Evolutionary conservation across 106 monocot species (phyloP).

Genomic region (Phalaenopsis aphrodite): DNA sequence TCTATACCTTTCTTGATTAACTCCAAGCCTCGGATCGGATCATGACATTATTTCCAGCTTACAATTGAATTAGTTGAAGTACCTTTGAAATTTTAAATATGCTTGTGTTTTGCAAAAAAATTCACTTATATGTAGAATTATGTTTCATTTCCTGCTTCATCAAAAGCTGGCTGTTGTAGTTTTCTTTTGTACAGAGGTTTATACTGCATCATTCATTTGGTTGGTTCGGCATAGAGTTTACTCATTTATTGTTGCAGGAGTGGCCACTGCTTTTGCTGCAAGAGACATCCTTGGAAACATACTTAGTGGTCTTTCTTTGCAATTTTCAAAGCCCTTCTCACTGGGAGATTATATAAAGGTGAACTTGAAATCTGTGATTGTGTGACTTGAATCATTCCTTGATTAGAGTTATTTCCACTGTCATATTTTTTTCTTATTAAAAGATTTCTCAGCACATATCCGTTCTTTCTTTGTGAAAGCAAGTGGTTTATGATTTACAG

Average conservation of each 20-base stretch:
- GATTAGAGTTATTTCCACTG: background rate
- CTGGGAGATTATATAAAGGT: constrained; percentile 88
- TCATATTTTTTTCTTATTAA: background rate
- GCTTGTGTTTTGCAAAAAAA: background rate
- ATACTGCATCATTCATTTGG: background rate
- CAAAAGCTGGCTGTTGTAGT: background rate
- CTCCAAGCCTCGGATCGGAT: background rate
- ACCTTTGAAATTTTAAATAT: background rate
- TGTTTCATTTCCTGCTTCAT: constrained; percentile 1
- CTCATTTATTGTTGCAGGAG: constrained; percentile 44
- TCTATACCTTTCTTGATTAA: no score
- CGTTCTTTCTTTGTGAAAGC: background rate
- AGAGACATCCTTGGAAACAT: constrained; percentile 91
- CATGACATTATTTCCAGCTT: background rate
- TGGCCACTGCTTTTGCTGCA: constrained; percentile 95
- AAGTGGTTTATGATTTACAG: background rate
- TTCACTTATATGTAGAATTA: background rate
- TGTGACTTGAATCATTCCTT: background rate
- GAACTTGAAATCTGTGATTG: background rate
- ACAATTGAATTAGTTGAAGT: background rate
- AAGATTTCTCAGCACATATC: background rate
- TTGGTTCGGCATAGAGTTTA: background rate
- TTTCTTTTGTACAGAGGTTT: background rate
- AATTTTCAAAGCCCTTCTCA: constrained; percentile 79
- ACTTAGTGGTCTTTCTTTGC: constrained; percentile 81